Evolutionary conservation across 1,139 yeast species (phyloP).

Genomic region (Yamadazyma blattariae): DNA sequence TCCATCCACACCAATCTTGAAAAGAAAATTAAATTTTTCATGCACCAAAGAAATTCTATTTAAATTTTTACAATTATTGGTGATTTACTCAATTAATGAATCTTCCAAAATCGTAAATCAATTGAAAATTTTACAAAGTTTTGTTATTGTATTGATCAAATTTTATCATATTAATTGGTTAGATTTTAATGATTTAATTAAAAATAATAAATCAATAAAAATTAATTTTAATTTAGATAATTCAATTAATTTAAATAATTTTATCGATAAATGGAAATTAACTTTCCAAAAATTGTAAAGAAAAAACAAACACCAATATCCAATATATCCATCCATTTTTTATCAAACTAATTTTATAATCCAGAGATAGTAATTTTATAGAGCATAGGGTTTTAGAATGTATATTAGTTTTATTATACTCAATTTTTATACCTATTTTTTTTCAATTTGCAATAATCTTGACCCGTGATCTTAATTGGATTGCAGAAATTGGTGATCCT

Average conservation of each 20-base stretch:
- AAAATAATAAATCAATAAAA: slow-evolving; percentile 34
- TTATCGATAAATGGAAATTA: slow-evolving; percentile 39
- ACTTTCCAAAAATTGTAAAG: slow-evolving; percentile 18
- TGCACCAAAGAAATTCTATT: slow-evolving; percentile 27
- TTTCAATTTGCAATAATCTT: no score
- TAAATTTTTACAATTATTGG: slow-evolving; percentile 33
- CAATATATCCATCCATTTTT: no score
- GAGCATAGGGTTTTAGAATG: no score
- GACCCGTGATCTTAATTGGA: no score
- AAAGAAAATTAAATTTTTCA: slow-evolving; percentile 21
- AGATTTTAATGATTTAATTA: slow-evolving; percentile 31
- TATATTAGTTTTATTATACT: no score
- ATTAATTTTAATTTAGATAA: slow-evolving; percentile 37
- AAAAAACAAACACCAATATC: no score
- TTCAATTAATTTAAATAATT: slow-evolving; percentile 31
- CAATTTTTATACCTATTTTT: no score
- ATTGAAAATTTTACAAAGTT: slow-evolving; percentile 31
- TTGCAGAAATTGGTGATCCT: no score
- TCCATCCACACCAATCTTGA: slow-evolving; percentile 41
- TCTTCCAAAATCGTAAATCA: slow-evolving; percentile 32
- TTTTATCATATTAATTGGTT: slow-evolving; percentile 48
- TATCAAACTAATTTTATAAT: no score
- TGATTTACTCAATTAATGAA: slow-evolving; percentile 36
- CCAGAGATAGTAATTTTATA: no score
- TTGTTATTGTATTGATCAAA: slow-evolving; percentile 32